phyloP scores from a whole-genome alignment of 2,329 filamentous ascomycete species.

The Fusarium paranaense region DNA sequence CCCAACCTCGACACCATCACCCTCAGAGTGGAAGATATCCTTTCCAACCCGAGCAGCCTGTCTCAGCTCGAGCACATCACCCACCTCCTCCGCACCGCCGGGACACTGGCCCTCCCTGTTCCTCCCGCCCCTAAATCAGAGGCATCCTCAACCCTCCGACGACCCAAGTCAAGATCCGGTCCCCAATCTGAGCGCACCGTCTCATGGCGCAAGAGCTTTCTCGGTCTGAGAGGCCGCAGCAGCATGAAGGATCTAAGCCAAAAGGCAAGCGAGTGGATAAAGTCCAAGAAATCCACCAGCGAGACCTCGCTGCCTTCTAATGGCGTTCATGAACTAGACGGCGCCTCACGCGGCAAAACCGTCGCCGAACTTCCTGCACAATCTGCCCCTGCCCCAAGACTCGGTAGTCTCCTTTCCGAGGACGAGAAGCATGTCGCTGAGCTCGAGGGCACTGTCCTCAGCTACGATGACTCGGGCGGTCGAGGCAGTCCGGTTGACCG shows the following conservation, averaged over 20 bases:
- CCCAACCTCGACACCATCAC: constrained; percentile 53
- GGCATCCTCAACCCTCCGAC: not conserved
- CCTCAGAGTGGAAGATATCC: constrained; percentile 60
- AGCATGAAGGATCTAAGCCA: constrained; percentile 42
- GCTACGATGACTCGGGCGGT: not conserved
- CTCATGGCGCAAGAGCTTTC: constrained; percentile 36
- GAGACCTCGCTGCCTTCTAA: not conserved
- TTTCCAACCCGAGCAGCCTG: constrained; percentile 63
- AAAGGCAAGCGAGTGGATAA: constrained; percentile 45
- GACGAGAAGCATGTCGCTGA: not conserved
- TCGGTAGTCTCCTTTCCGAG: not conserved
- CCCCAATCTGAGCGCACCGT: not conserved
- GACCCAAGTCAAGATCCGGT: constrained; percentile 10
- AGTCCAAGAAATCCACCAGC: constrained; percentile 30
- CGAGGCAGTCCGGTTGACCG: not conserved
- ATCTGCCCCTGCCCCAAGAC: not conserved
- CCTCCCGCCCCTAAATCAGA: constrained; percentile 14
- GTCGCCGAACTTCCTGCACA: not conserved
- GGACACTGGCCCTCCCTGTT: constrained; percentile 21
- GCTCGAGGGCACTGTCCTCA: not conserved
- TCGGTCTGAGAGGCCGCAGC: constrained; percentile 34
- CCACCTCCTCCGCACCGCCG: constrained; percentile 40
- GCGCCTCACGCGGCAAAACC: not conserved
- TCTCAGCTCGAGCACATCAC: constrained; percentile 59
- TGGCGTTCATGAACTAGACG: not conserved